Conservation (phyloP, 805 yeast species). For the Candida sonorensis region DNA sequence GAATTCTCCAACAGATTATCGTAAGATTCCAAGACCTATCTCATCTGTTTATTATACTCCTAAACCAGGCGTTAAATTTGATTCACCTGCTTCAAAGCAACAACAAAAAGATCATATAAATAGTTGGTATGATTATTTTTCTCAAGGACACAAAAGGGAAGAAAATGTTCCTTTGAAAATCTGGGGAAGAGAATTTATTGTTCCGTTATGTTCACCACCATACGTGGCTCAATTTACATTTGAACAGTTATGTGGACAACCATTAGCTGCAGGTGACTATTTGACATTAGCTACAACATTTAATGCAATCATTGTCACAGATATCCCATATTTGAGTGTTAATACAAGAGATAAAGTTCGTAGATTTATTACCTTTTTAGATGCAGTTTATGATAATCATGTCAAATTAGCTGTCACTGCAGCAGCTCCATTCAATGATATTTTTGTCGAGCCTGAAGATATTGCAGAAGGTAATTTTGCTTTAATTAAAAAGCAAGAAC, state of each 20-base stretch:
- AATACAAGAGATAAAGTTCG: conserved; percentile 78
- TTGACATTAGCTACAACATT: conserved; percentile 72
- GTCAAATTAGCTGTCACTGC: conserved; percentile 85
- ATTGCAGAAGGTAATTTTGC: conserved; percentile 40
- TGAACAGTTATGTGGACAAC: conserved; percentile 77
- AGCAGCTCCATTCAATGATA: conserved; percentile 74
- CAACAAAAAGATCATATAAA: conserved; percentile 57
- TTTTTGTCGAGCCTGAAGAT: conserved; percentile 79
- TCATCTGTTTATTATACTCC: conserved; percentile 77
- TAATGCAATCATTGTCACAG: conserved; percentile 79
- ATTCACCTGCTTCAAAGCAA: conserved; percentile 40
- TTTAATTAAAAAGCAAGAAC: conserved; percentile 19
- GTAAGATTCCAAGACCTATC: conserved; percentile 79
- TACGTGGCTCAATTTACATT: conserved; percentile 87
- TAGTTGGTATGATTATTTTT: conserved; percentile 75
- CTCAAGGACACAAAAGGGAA: conserved; percentile 47
- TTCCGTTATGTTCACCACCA: conserved; percentile 73
- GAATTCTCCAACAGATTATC: conserved; percentile 89
- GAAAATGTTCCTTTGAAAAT: conserved; percentile 40
- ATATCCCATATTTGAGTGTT: conserved; percentile 79
- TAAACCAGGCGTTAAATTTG: conserved; percentile 49
- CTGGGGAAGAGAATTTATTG: conserved; percentile 81
- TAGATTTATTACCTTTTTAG: conserved; percentile 88
- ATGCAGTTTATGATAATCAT: conserved; percentile 91
- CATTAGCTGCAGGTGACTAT: conserved; percentile 92